A percentile compares a stretch with the other conserved stretches of the same genome.
These are phyloP conservation scores for Scheffersomyces amazonensis DNA, from an alignment of 805 yeast genomes.

Conservation along the genomic window DNA sequence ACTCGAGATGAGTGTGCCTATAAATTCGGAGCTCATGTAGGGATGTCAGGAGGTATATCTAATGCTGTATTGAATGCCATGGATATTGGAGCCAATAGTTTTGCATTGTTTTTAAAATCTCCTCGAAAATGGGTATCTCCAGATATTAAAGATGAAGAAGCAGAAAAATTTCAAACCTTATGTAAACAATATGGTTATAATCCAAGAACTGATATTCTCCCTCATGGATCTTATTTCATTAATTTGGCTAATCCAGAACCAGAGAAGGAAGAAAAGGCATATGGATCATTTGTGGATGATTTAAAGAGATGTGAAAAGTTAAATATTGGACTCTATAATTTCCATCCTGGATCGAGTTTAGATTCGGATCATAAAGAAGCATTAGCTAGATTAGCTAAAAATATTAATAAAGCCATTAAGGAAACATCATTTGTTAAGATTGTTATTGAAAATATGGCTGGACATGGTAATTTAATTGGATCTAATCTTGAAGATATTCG, in stretches of 20 bases:
- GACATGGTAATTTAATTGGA: conserved; percentile 90
- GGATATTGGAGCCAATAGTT: conserved; percentile 66
- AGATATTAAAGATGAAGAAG: conserved; percentile 64
- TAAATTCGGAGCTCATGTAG: conserved; percentile 89
- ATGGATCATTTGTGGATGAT: conserved; percentile 80
- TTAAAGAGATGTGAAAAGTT: conserved; percentile 81
- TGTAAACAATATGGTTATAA: conserved; percentile 67
- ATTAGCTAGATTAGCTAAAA: conserved; percentile 65
- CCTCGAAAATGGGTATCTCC: conserved; percentile 93
- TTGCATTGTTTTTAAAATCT: conserved; percentile 86
- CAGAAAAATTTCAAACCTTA: conserved; percentile 56
- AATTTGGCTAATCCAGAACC: conserved; percentile 88
- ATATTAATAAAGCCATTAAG: conserved; percentile 73
- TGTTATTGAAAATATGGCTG: conserved; percentile 97
- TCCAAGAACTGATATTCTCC: conserved; percentile 76
- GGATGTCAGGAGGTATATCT: conserved; percentile 77
- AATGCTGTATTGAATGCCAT: conserved; percentile 56
- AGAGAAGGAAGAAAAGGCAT: conserved; percentile 74
- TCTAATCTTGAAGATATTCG: conserved; percentile 72
- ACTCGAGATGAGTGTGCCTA: conserved; percentile 11
- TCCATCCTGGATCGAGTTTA: conserved; percentile 90
- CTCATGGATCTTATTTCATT: conserved; percentile 94
- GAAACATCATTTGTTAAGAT: conserved; percentile 79
- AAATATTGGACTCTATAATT: conserved; percentile 81
- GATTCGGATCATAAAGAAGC: conserved; percentile 66